These are phyloP conservation scores for Thermomyces lanuginosus DNA, from an alignment of 2,329 filamentous ascomycete species.

Conservation along the genomic window DNA sequence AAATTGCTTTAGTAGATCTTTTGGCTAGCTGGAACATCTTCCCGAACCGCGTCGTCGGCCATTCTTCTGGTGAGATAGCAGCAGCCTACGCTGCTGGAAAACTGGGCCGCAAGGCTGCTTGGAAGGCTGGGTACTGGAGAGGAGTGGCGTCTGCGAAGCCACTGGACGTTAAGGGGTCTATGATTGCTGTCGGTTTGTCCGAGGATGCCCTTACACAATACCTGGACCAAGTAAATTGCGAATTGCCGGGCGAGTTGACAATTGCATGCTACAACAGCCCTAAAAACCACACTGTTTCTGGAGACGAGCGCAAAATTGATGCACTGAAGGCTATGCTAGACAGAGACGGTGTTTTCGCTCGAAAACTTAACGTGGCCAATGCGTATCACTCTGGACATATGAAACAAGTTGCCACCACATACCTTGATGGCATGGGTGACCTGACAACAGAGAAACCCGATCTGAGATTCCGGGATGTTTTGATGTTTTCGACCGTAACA, in stretches of 20 bases:
- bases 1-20: slow-evolving; percentile 17
- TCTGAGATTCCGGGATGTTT: slow-evolving; percentile 7
- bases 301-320: slow-evolving; percentile 13
- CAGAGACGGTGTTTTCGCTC: slow-evolving; percentile 12
- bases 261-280: slow-evolving; percentile 17
- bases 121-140: slow-evolving; percentile 15
- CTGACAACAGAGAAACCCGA: slow-evolving; percentile 7
- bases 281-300: slow-evolving; percentile 14
- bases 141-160: slow-evolving; percentile 13
- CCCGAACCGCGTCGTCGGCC: slow-evolving; percentile 13
- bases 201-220: slow-evolving; percentile 7
- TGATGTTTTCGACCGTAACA: slow-evolving; percentile 14
- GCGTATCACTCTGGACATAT: slow-evolving; percentile 19
- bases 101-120: slow-evolving; percentile 13
- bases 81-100: slow-evolving; percentile 32
- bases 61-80: slow-evolving; percentile 23
- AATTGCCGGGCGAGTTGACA: slow-evolving; percentile 9
- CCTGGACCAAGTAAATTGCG: slow-evolving; percentile 7
- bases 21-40: slow-evolving; percentile 12
- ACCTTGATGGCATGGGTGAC: slow-evolving; percentile 11
- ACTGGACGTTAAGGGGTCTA: slow-evolving; percentile 10
- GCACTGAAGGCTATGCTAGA: slow-evolving; percentile 10
- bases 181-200: slow-evolving; percentile 15
- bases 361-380: slow-evolving; percentile 15
- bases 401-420: slow-evolving; percentile 12